phyloP scores from a whole-genome alignment of 495 filamentous ascomycete species.

The Jackrogersella multiformis region DNA sequence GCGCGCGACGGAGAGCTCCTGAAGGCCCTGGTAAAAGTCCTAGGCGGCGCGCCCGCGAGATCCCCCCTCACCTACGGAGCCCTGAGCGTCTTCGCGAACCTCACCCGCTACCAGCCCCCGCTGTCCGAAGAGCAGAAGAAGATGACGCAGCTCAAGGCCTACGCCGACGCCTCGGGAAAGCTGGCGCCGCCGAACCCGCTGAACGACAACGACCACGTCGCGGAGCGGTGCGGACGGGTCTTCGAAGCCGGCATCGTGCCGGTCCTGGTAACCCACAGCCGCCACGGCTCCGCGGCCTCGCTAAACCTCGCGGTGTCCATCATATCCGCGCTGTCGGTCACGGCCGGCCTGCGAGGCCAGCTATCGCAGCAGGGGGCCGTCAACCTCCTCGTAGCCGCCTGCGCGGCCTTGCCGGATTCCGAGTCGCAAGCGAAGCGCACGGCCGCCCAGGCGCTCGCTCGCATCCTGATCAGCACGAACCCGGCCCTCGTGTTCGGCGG shows the following conservation, averaged over 20 bases:
- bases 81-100: conserved; percentile 81
- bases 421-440: conserved; percentile 63
- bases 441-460: conserved; percentile 87
- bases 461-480: conserved; percentile 89
- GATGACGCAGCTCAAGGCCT: conserved; percentile 88
- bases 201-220: conserved; percentile 77
- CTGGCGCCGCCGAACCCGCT: conserved; percentile 69
- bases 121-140: conserved; percentile 91
- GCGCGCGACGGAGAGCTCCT: conserved; percentile 72
- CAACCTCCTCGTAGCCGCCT: conserved; percentile 78
- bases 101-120: conserved; percentile 81
- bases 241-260: conserved; percentile 80
- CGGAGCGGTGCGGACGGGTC: conserved; percentile 76
- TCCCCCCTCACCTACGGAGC: conserved; percentile 83
- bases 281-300: conserved; percentile 70
- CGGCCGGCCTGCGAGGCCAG: conserved; percentile 72
- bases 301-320: conserved; percentile 76
- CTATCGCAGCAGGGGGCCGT: conserved; percentile 92
- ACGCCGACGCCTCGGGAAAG: conserved; percentile 81
- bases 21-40: conserved; percentile 67
- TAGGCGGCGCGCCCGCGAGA: conserved; percentile 67
- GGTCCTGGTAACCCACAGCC: conserved; percentile 74
- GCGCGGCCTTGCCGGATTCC: conserved; percentile 64
- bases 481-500: conserved; percentile 85
- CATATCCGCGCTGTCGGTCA: conserved; percentile 76